phyloP scores from a whole-genome alignment of 192 early-diverging fungal species.

The Rhizoclosmatium globosum region DNA sequence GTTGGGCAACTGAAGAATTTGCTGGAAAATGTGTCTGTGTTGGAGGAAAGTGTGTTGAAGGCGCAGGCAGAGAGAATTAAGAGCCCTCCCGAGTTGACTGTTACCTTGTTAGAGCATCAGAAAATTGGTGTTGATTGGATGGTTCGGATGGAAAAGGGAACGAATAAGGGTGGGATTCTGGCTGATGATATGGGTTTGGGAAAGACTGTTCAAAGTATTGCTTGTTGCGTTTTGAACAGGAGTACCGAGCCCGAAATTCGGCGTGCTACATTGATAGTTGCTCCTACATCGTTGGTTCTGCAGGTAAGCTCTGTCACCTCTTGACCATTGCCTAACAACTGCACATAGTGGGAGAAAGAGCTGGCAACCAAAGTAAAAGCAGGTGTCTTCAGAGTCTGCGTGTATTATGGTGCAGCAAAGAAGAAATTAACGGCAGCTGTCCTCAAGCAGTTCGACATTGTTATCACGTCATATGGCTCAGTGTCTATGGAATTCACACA shows the following conservation, averaged over 20 bases:
- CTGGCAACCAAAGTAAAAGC: constrained; percentile 61
- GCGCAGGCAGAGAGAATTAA: constrained; percentile 30
- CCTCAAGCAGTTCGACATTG: constrained; percentile 52
- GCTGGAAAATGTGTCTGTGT: constrained; percentile 47
- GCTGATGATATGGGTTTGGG: constrained; percentile 60
- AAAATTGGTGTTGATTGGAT: constrained; percentile 52
- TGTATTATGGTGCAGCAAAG: constrained; percentile 66
- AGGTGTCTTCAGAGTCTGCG: constrained; percentile 59
- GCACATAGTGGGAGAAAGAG: constrained; percentile 67
- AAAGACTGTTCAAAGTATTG: constrained; percentile 80
- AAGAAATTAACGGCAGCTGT: constrained; percentile 52
- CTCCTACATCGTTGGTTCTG: constrained; percentile 71
- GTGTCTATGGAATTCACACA: constrained; percentile 49
- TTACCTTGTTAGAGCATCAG: constrained; percentile 54
- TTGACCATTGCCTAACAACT: too few relatives aligned
- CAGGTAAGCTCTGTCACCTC: constrained; percentile 42
- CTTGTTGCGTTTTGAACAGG: constrained; percentile 63
- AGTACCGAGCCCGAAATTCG: constrained; percentile 51
- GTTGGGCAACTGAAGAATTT: constrained; percentile 44
- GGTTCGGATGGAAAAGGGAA: constrained; percentile 47
- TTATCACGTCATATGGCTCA: constrained; percentile 50
- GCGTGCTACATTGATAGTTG: constrained; percentile 74
- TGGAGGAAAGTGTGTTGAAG: constrained; percentile 30
- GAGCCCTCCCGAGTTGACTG: constrained; percentile 40
- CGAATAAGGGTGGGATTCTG: constrained; percentile 44